Evolutionary conservation across 78 protist species (phyloP).

Genomic region (Pigoraptor vietnamica): DNA sequence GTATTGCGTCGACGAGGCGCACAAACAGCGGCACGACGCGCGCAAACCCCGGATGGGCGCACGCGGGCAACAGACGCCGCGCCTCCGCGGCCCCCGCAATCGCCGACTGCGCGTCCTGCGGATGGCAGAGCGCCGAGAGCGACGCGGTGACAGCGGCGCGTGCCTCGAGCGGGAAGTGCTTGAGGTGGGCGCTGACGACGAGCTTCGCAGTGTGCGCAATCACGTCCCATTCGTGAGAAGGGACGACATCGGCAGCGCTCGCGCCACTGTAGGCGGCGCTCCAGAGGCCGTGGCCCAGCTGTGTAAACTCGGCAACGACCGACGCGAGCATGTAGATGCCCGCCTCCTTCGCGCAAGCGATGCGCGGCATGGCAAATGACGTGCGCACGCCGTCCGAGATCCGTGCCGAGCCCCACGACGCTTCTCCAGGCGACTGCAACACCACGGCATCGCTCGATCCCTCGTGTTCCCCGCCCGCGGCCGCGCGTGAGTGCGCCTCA

Average conservation of each 20-base stretch:
- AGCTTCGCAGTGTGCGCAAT: too few species aligned
- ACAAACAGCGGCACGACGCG: not conserved
- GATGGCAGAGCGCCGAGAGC: too few species aligned
- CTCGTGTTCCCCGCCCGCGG: not conserved
- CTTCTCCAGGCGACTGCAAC: not conserved
- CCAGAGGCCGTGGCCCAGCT: not conserved
- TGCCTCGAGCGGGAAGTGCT: too few species aligned
- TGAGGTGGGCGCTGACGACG: too few species aligned
- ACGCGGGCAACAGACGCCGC: not conserved
- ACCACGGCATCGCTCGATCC: not conserved
- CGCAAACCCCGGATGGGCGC: not conserved
- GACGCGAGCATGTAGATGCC: not conserved
- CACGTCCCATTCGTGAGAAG: too few species aligned
- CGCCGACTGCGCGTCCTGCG: not conserved
- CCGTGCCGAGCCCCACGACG: not conserved
- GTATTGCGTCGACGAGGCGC: not conserved
- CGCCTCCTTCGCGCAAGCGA: not conserved
- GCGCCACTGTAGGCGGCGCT: not conserved
- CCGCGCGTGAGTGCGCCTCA: not conserved
- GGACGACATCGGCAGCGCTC: too few species aligned
- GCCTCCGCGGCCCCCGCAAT: not conserved
- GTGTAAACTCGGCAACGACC: not conserved
- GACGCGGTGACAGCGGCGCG: too few species aligned
- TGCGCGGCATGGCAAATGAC: not conserved
- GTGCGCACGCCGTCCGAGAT: not conserved